A percentile compares a stretch with the other conserved stretches of the same genome.
Evolutionary conservation across 768 basidiomycete species (phyloP).

Genomic region (Psilocybe tampanensis): DNA sequence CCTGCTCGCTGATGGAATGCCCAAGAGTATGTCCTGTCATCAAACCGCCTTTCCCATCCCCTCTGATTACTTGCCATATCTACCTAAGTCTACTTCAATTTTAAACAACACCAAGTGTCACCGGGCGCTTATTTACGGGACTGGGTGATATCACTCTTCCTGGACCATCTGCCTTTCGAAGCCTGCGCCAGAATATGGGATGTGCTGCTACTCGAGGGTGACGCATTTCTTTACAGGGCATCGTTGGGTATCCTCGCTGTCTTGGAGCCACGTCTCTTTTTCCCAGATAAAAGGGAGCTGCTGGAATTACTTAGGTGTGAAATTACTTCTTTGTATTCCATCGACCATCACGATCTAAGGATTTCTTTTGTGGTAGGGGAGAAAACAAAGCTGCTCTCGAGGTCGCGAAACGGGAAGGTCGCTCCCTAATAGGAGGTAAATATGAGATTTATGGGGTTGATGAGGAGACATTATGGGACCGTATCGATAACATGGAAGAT

Average conservation of each 20-base stretch:
- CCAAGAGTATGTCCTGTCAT: conserved; percentile 66
- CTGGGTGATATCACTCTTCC: conserved; percentile 82
- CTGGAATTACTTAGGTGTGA: conserved; percentile 75
- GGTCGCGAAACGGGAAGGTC: conserved; percentile 75
- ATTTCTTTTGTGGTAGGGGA: conserved; percentile 48
- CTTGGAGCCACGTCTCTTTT: conserved; percentile 85
- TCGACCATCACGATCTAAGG: not conserved
- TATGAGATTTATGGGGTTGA: conserved; percentile 88
- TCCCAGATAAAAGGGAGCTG: conserved; percentile 80
- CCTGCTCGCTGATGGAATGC: conserved; percentile 89
- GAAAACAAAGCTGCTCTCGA: conserved; percentile 84
- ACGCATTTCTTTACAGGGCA: conserved; percentile 86
- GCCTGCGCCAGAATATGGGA: conserved; percentile 91
- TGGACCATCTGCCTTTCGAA: conserved; percentile 89
- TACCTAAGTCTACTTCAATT: conserved; percentile 83
- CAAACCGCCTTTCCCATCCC: not conserved
- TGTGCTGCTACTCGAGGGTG: conserved; percentile 84
- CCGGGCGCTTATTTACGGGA: conserved; percentile 81
- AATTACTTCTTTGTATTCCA: conserved; percentile 1
- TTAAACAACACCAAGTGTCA: conserved; percentile 91
- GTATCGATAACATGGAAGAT: conserved; percentile 80
- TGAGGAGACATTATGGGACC: conserved; percentile 85
- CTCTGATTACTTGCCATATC: not conserved
- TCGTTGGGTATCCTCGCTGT: conserved; percentile 83
- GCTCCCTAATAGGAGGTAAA: conserved; percentile 64